Evolutionary conservation across 768 basidiomycete species (phyloP).

Genomic region (Russula vinacea): DNA sequence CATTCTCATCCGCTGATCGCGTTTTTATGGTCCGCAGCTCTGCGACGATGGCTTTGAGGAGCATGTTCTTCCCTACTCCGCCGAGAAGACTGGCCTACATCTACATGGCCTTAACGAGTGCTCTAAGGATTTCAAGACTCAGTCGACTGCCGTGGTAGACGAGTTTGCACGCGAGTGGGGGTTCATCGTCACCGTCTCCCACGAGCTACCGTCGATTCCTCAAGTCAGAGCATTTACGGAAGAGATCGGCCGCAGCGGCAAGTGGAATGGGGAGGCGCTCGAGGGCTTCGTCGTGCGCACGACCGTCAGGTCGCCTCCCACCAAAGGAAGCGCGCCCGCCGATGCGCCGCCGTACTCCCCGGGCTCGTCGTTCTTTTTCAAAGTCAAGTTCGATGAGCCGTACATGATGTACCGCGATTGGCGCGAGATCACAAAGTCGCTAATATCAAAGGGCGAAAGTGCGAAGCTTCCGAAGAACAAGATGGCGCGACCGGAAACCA

Average conservation of each 20-base stretch:
- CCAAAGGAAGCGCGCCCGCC: conserved; percentile 34
- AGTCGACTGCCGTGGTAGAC: conserved; percentile 62
- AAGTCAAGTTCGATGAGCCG: conserved; percentile 97
- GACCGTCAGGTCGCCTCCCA: conserved; percentile 49
- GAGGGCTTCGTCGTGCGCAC: conserved; percentile 96
- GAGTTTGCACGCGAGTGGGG: conserved; percentile 88
- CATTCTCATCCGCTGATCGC: background rate
- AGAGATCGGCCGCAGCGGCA: conserved; percentile 59
- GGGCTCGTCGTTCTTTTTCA: conserved; percentile 95
- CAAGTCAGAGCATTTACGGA: conserved; percentile 74
- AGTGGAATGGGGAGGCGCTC: conserved; percentile 80
- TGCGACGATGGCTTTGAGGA: conserved; percentile 98
- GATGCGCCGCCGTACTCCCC: conserved; percentile 60
- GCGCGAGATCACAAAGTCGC: conserved; percentile 84
- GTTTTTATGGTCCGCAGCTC: conserved; percentile 51
- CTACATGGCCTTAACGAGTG: conserved; percentile 86
- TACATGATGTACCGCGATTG: conserved; percentile 99
- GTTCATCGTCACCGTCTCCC: conserved; percentile 73
- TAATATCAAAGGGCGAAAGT: conserved; percentile 46
- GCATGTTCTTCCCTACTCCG: conserved; percentile 83
- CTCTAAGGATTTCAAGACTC: conserved; percentile 64
- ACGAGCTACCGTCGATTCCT: conserved; percentile 54
- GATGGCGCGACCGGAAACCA: conserved; percentile 74
- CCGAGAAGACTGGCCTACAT: conserved; percentile 84
- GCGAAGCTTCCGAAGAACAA: conserved; percentile 56